Conservation (phyloP, 257 asterid genomes). For the Ilex asprella region DNA sequence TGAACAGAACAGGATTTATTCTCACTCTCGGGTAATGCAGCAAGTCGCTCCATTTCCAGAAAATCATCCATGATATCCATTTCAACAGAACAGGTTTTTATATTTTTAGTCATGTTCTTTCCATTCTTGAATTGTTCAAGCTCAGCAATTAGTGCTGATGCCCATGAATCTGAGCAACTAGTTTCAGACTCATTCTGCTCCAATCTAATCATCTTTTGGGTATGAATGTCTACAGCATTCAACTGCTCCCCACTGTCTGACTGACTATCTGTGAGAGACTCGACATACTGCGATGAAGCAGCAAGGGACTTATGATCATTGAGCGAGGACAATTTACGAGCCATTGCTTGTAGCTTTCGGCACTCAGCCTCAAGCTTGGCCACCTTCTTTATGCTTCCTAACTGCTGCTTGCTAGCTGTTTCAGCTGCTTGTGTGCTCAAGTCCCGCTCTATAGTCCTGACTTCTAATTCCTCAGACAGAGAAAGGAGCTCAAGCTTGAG, state of each 20-base stretch:
- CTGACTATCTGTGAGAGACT: slow-evolving; percentile 42
- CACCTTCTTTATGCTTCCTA: slow-evolving; percentile 56
- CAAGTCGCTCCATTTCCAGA: slow-evolving; percentile 81
- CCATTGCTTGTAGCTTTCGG: slow-evolving; percentile 32
- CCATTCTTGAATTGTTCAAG: slow-evolving; percentile 51
- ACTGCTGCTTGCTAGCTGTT: slow-evolving; percentile 64
- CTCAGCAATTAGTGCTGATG: slow-evolving; percentile 40
- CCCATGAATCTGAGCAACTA: slow-evolving; percentile 40
- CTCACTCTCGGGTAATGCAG: slow-evolving; percentile 45
- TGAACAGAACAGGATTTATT: slow-evolving; percentile 23
- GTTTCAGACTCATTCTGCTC: slow-evolving; percentile 30
- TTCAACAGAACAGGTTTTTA: slow-evolving; percentile 31
- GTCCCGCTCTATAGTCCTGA: slow-evolving; percentile 52
- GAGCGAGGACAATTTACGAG: slow-evolving; percentile 36
- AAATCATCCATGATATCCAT: slow-evolving; percentile 86
- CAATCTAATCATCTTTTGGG: slow-evolving; percentile 16
- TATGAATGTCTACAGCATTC: slow-evolving; percentile 23
- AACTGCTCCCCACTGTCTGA: slow-evolving; percentile 31
- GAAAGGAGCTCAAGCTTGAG: slow-evolving; percentile 45
- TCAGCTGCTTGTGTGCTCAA: slow-evolving; percentile 73
- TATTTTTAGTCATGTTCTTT: slow-evolving; percentile 27
- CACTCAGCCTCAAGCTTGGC: slow-evolving; percentile 52
- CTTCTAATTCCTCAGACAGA: slow-evolving; percentile 40
- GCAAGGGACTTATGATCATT: slow-evolving; percentile 27
- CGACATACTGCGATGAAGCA: slow-evolving; percentile 33